A percentile compares a stretch with the other conserved stretches of the same genome.
phyloP scores from a whole-genome alignment of 768 basidiomycete genomes.

The Podaxis mareebaensis region DNA sequence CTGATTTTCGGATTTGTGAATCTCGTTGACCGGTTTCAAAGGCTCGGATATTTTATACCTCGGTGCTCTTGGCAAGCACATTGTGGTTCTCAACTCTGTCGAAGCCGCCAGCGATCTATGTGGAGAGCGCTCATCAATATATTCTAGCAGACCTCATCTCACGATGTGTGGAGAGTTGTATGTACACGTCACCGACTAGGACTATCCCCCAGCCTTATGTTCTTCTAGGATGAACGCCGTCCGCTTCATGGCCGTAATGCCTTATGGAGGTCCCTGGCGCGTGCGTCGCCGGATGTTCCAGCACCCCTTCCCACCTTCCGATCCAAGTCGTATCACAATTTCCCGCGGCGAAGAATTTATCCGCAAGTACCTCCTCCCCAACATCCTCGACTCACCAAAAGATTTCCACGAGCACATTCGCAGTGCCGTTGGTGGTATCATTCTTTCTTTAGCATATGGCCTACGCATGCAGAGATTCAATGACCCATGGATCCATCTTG shows the following conservation, averaged over 20 bases:
- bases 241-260: slow-evolving; percentile 39
- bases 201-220: background rate
- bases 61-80: slow-evolving; percentile 17
- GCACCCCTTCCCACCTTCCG: slow-evolving; percentile 37
- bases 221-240: slow-evolving; percentile 39
- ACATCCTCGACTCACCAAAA: slow-evolving; percentile 14
- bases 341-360: slow-evolving; percentile 12
- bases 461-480: slow-evolving; percentile 22
- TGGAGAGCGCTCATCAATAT: slow-evolving; percentile 1
- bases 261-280: slow-evolving; percentile 42
- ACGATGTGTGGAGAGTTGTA: slow-evolving; percentile 8
- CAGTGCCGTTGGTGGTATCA: slow-evolving; percentile 26
- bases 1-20: too few relatives aligned
- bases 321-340: slow-evolving; percentile 14
- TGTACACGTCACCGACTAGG: background rate
- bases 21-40: background rate
- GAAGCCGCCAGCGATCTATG: slow-evolving; percentile 15
- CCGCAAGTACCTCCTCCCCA: slow-evolving; percentile 13
- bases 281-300: slow-evolving; percentile 41
- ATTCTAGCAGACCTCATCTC: background rate
- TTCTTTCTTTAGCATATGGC: slow-evolving; percentile 28
- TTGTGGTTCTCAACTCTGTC: slow-evolving; percentile 18
- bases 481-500: slow-evolving; percentile 26
- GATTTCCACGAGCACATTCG: slow-evolving; percentile 14
- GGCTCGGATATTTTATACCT: slow-evolving; percentile 17